Evolutionary conservation across 805 yeast species (phyloP), one percentile per base, ranked within the genome.

Genomic region (Starmerella stellata): DNA sequence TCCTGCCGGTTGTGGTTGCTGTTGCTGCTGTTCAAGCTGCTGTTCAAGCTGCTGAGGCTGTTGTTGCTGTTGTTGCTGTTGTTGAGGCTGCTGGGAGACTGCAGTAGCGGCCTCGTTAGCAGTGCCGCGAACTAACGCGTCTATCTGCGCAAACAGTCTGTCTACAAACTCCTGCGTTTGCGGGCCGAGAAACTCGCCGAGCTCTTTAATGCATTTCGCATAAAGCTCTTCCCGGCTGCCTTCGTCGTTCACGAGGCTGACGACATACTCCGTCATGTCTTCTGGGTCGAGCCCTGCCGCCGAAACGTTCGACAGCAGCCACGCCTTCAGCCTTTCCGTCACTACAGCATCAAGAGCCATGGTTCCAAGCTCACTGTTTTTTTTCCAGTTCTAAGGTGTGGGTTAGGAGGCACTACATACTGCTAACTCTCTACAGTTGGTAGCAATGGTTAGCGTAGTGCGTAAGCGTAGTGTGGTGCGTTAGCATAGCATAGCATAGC

Each of bases 211-310:
- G 37, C 66, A 52, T 38, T 57, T 42, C 29, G 49, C 49, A 15
- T 50, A 39, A 34, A 63, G 50, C 45, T 61, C 63, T 1, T 45
- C 57, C 4, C 48, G 55, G 8, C 62, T 49, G 24, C 57, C 51
- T 17, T 58, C 60, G 44, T 64, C 57, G 30, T 58, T 46, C 21
- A 68, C 48, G 25, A 68, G 49, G 1, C 69, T 66, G 21, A 64
- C 29, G 16, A 66, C 62, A 45, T 65, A 68, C 35, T 66, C 70
- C 1, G 65, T 55, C 39, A 67, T 48, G 20, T 64, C 65, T 11
- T 56, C 41, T 21, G 44, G 36, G 21, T 39, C 43, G 4, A 46
- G 38, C 19, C 39, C 50, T 14, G 37, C 34, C 35, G 27, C 37
- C 16, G 21, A 30, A 7, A 46, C 29, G 30, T 41, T 36, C 19